Base-by-base conservation (phyloP, 140 eudicot genomes). In the Bidens hawaiensis region DNA sequence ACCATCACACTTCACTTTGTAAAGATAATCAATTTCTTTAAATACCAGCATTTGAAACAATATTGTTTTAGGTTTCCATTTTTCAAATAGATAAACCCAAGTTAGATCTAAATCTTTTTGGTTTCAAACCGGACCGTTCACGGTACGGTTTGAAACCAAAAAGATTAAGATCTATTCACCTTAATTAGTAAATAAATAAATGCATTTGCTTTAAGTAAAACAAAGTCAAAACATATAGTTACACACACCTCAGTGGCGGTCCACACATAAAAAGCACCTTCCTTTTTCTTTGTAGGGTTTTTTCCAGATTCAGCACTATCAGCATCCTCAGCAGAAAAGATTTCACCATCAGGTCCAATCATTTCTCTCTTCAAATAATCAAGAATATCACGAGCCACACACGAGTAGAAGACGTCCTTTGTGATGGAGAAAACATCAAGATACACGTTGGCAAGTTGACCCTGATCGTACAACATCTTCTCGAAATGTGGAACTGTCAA, bases 401-500 rank as follows among this genome's bases (percentile, higher is more conserved):
- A 73, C 1, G 96, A 82, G 74, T 84, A 84, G 24, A 67, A 77
- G 57, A 43, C 50, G 24, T 90, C 90, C 74, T 84, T 87, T 13
- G 90, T 90, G 66, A 90, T 82, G 15, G 88, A 72, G 42, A 87
- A 90, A 23, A 70, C 83, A 80, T 90, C 97, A 52, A 90, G 62
- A 54, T 79, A 87, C 49, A 78, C 83, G 50, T 90, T 84, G 77
- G 63, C 88, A 42, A 90, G 85, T 72, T 90, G 97, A 59, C 97
- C 97, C 54, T 90, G 96, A 67, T 90, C 97, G 40, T 87, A 90
- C 69, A 90, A 61, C 97, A 90, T 90, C 83, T 90, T 90, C 88
- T 90, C 97, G 60, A 90, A 90, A 75, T 90, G 97, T 13, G 97
- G 97, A 71, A 90, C 97, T 90, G 97, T 83, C 78, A 76, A 66